Evolutionary conservation across 148 eudicot genomes (phyloP), one percentile per base, ranked within the genome.

Genomic region (Chenopodium berlandieri): DNA sequence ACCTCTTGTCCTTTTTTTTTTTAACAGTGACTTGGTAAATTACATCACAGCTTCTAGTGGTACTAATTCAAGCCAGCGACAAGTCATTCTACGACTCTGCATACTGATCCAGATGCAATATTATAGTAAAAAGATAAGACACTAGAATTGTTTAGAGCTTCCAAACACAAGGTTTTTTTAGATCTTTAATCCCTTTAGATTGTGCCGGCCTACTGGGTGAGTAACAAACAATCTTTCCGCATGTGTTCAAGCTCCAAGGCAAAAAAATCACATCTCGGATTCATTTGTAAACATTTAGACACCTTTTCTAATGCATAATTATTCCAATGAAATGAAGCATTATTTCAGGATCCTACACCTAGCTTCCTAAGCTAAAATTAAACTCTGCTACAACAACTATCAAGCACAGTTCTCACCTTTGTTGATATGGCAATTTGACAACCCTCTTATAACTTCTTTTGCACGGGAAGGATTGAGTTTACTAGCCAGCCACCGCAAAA

Each of bases 341-440:
- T 50, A 63, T 34, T 62, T 14, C 69, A 60, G 30, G 25, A 54
- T 16, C 60, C 7, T 25, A 22, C 1, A 80, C 1, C 62, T 9
- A 27, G 56, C 10, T 73, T 56, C 78, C 50, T 22, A 31, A 17
- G 48, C 48, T 75, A 47, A 67, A 30, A 48, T 17, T 63, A 37
- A 68, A 30, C 12, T 44, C 7, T 27, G 56, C 13, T 19, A 70
- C 4, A 12, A 25, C 9, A 56, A 58, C 6, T 31, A 54, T 62
- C 11, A 11, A 47, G n/a, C 2, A 71, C 23, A 37, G 30, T 40
- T 37, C 22, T 44, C 75, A 96, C 97, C 99, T 92, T 94, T 90
- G 79, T 96, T 96, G 78, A 89, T 86, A 44, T 92, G 90, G 91
- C 99, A 96, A 84, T 94, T 96, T 65, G 98, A 88, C 78, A 96